Evolutionary conservation across 495 filamentous ascomycete species (phyloP), one percentile per base, ranked within the genome.

Genomic region (Talaromyces ruber): DNA sequence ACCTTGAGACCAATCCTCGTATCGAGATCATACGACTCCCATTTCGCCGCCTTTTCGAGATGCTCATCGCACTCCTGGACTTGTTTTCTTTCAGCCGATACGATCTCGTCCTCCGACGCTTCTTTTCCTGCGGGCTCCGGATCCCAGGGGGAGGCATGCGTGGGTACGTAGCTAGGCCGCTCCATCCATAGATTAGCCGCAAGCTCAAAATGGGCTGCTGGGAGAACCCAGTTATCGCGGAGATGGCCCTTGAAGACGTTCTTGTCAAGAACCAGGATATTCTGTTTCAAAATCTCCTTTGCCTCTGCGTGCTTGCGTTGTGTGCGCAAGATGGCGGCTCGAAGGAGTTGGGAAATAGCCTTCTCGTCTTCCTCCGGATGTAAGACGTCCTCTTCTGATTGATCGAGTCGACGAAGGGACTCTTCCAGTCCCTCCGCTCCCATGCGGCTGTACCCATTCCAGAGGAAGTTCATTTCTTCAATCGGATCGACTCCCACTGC

Each of bases 381-480:
- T 32, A 82, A 83, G 63, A 79, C 75, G 0, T 85, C 75, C 45
- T 80, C 76, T 12, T 87, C 77, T 30, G 79, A 81, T 90, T 91
- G 97, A 4, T 82, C 76, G 6, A 97, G 72, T 11, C 79, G 77
- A 6, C 69, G 68, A 18, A 92, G 67, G 2, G 87, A 90, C 28
- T 78, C 75, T 52, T 90, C 80, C 16, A 96, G 76, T 63, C 90
- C 82, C 2, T 73, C 71, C 6, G 72, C 63, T 22, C 79, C 77
- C 90, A 96, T 94, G 45, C 91, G 85, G 73, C 89, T 95, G 64
- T 80, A 74, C n/a, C 81, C 81, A 66, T 83, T 92, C 94, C 94
- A 98, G 67, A 98, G 85, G 71, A 93, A 96, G n/a, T 89, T 86
- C 92, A 98, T 97, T 75, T 98, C 94, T 67, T 92, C 86, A 2